phyloP scores from a whole-genome alignment of 2,329 filamentous ascomycete genomes.

The Tolypocladium tundrense region DNA sequence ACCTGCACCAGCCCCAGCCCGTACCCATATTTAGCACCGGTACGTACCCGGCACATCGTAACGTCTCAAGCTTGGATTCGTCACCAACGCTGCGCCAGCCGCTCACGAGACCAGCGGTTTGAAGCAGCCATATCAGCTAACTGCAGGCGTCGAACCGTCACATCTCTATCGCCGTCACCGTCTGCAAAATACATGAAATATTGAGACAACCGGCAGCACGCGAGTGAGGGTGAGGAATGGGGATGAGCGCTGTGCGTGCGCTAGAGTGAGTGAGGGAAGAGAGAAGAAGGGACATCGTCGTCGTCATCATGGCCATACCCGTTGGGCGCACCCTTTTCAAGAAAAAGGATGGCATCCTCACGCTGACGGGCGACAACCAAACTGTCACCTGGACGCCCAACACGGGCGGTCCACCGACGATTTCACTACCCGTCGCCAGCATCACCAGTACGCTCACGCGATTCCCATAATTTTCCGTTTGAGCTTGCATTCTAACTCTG shows the following conservation, averaged over 20 bases:
- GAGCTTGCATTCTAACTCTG: background rate
- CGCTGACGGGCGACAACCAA: constrained; percentile 61
- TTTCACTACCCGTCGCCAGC: constrained; percentile 62
- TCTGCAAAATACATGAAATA: background rate
- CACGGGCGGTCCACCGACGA: constrained; percentile 49
- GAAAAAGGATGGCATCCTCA: constrained; percentile 85
- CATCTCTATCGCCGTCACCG: background rate
- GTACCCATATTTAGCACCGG: background rate
- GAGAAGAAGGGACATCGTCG: background rate
- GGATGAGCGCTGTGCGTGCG: background rate
- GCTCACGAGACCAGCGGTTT: background rate
- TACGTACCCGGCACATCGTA: background rate
- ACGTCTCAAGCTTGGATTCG: background rate
- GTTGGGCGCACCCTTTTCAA: constrained; percentile 72
- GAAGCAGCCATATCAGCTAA: background rate
- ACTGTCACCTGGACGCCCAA: constrained; percentile 74
- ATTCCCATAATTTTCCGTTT: constrained; percentile 1
- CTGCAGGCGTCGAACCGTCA: too few relatives aligned
- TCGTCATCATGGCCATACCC: constrained; percentile 41
- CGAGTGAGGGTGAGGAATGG: background rate
- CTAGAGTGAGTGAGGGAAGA: background rate
- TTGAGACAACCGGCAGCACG: background rate
- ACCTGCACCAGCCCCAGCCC: constrained; percentile 1
- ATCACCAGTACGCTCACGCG: constrained; percentile 61
- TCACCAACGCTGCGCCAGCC: background rate